phyloP scores from a whole-genome alignment of 108 stramenopile genomes.

The Cyclotella sp. region DNA sequence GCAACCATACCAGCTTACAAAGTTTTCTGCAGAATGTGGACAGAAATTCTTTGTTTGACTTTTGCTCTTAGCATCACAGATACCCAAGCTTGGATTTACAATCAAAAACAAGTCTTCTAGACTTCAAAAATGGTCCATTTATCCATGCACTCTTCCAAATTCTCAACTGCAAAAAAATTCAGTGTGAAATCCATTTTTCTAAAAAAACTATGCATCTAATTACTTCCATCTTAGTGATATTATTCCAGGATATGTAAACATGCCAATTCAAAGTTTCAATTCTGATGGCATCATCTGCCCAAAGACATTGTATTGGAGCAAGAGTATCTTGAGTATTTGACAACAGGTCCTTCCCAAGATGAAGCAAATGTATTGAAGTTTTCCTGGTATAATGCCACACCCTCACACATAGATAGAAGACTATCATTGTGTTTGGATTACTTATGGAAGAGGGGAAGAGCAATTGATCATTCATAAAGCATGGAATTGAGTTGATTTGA shows the following conservation, averaged over 20 bases:
- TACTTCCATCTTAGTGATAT: conserved; percentile 73
- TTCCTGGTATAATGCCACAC: conserved; percentile 90
- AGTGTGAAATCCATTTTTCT: conserved; percentile 89
- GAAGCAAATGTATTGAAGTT: conserved; percentile 79
- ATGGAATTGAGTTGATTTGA: no score
- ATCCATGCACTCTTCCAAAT: conserved; percentile 66
- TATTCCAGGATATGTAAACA: conserved; percentile 90
- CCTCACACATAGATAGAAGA: conserved; percentile 81
- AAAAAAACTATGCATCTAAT: conserved; percentile 70
- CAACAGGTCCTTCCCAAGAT: conserved; percentile 75
- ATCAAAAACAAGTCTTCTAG: conserved; percentile 82
- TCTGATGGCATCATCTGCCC: conserved; percentile 61
- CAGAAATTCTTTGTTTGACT: background rate
- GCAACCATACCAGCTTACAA: conserved; percentile 58
- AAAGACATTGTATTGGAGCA: conserved; percentile 91
- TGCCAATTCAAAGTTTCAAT: conserved; percentile 80
- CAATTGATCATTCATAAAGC: conserved; percentile 44
- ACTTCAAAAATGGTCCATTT: conserved; percentile 49
- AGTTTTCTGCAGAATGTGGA: background rate
- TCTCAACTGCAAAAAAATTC: conserved; percentile 84
- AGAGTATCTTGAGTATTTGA: conserved; percentile 82
- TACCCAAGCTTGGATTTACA: conserved; percentile 86
- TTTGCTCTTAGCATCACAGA: background rate
- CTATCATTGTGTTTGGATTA: conserved; percentile 85
- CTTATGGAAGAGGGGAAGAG: conserved; percentile 65